Base-by-base conservation (phyloP, 139 green algal genomes). In the Parachlorella kessleri region DNA sequence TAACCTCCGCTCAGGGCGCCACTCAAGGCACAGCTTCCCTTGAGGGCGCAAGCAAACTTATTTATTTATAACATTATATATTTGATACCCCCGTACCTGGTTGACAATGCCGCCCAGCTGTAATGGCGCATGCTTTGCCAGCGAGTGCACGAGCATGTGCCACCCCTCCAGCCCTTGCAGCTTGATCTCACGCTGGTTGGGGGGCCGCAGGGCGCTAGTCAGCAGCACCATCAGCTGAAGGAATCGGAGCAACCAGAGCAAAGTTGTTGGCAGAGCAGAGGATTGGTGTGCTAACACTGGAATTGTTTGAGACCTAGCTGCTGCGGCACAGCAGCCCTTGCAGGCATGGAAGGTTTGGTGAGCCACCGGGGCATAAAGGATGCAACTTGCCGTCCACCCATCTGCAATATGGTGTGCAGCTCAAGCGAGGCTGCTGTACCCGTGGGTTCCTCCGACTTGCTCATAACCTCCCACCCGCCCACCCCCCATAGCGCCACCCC, bases 51-150 rank as follows among this genome's bases (percentile, higher is more conserved):
- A 32, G 4, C 28, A 30, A 28, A 8, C 59, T 8, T 7, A 1
- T 68, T 7, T n/a, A 37, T 28, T 30, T 32, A 30, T 3, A 28
- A 18, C 66, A 28, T 40, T 3, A 37, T 21, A 8, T 1, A 21
- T 37, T 24, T 18, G n/a, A 23, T n/a, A 67, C 3, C 55, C n/a
- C n/a, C n/a, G n/a, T n/a, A 87, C 87, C 83, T 93, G 90, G 71
- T 90, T 83, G 2, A 84, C 76, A 6, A 95, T 81, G 24, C 88
- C 80, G 38, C 76, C 81, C 48, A 96, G 86, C 39, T 94, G 83
- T 9, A 68, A 7, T 0, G 84, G 89, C 2, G 83, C 83, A 0
- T 85, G 67, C 28, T 72, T 39, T 6, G 85, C 79, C 38, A 96
- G 84, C 6, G 85, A 84, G 64, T 85, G 72, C 53, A 88, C 75